Percentiles rank a stretch among this genome's conserved stretches.
Conservation (phyloP, 805 yeast genomes). For the Nematodospora valgi region DNA sequence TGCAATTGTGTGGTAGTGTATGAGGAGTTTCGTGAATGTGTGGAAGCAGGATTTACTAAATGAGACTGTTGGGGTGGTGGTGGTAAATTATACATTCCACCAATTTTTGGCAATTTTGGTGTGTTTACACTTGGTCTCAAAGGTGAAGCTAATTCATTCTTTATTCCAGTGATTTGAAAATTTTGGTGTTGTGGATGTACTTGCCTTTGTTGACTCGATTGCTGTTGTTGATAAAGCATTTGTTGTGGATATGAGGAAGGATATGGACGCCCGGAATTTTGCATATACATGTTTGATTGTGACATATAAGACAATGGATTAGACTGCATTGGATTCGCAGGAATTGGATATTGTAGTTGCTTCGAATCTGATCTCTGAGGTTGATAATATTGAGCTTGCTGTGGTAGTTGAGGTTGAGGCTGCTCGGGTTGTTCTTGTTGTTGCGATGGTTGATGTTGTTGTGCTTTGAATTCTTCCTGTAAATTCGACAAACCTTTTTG, state of each 20-base stretch:
- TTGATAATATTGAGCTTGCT: slow-evolving; percentile 7
- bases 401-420: slow-evolving; percentile 2
- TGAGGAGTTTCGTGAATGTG: slow-evolving; percentile 31
- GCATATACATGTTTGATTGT: slow-evolving; percentile 5
- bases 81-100: too few species aligned
- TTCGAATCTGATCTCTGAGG: slow-evolving; percentile 4
- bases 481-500: slow-evolving; percentile 18
- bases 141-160: slow-evolving; percentile 41
- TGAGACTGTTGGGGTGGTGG: slow-evolving; percentile 20
- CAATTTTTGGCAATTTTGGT: slow-evolving; percentile 32
- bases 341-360: slow-evolving; percentile 8
- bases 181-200: slow-evolving; percentile 2
- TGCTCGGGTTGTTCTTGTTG: slow-evolving; percentile 14
- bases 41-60: slow-evolving; percentile 11
- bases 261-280: slow-evolving; percentile 1
- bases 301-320: slow-evolving; percentile 21
- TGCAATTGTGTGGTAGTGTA: slow-evolving; percentile 13
- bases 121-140: slow-evolving; percentile 21
- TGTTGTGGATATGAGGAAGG: slow-evolving; percentile 7
- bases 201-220: slow-evolving; percentile 6
- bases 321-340: slow-evolving; percentile 17
- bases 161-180: too few species aligned
- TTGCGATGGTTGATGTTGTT: slow-evolving; percentile 2
- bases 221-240: slow-evolving; percentile 7
- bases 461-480: neutral